A percentile compares a stretch with the other conserved stretches of the same genome.
Conservation (phyloP, 2,329 filamentous ascomycete species). For the Diplodia scrobiculata region DNA sequence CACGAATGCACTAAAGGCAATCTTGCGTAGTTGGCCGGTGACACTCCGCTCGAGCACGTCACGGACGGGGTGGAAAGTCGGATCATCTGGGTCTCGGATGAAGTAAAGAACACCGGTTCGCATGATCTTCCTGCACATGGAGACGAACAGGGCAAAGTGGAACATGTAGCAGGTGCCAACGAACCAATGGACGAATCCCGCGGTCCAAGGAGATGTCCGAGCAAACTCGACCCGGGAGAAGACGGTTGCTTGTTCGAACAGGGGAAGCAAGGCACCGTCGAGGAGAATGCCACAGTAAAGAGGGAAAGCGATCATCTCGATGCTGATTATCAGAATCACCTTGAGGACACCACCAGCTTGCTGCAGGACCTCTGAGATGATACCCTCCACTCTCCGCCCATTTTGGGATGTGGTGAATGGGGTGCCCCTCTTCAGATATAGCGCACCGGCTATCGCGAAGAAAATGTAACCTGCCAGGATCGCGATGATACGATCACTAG, state of each 20-base stretch:
- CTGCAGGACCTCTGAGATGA: conserved; percentile 77
- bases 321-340: conserved; percentile 96
- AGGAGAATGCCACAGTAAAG: conserved; percentile 92
- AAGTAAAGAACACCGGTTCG: conserved; percentile 94
- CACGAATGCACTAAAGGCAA: conserved; percentile 91
- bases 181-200: conserved; percentile 97
- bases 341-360: conserved; percentile 98
- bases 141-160: conserved; percentile 96
- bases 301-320: conserved; percentile 97
- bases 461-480: conserved; percentile 80
- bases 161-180: conserved; percentile 99
- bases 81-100: conserved; percentile 96
- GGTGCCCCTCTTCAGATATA: conserved; percentile 75
- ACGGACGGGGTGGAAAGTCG: conserved; percentile 94
- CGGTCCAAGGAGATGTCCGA: conserved; percentile 76
- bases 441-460: conserved; percentile 70
- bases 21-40: conserved; percentile 90
- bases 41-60: conserved; percentile 94
- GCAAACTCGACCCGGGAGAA: conserved; percentile 78
- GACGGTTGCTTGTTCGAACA: conserved; percentile 81
- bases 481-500: conserved; percentile 65
- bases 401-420: conserved; percentile 64
- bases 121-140: conserved; percentile 98
- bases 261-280: conserved; percentile 81
- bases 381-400: conserved; percentile 66